Conservation (phyloP, 345 rosid genomes). For the Trapa bicornis region DNA sequence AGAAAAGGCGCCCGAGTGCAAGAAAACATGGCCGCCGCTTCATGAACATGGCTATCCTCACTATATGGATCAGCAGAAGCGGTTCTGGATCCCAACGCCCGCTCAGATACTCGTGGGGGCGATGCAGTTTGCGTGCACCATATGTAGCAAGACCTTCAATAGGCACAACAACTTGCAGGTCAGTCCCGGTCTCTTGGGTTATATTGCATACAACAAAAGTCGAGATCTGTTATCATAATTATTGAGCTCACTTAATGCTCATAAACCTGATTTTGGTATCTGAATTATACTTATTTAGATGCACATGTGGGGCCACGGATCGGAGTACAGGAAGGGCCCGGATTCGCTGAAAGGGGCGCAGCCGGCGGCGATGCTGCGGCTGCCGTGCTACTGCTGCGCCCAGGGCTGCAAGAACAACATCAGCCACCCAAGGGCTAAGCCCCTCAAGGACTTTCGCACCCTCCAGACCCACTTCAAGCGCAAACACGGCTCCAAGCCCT, state of each 20-base stretch:
- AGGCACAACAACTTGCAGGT: conserved; percentile 92
- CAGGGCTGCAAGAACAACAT: conserved; percentile 82
- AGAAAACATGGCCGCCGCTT: neutral
- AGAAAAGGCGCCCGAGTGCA: neutral
- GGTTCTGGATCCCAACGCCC: conserved; percentile 84
- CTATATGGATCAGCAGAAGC: conserved; percentile 21
- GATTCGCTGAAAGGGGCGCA: conserved; percentile 70
- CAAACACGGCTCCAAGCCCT: conserved; percentile 61
- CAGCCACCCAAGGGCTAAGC: conserved; percentile 72
- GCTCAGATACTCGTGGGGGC: conserved; percentile 77
- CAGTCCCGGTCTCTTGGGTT: conserved; percentile 1
- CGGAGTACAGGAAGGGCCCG: conserved; percentile 63
- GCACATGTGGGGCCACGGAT: conserved; percentile 94
- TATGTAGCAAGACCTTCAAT: conserved; percentile 72
- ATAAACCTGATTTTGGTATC: no score
- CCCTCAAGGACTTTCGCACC: conserved; percentile 63
- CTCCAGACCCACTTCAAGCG: conserved; percentile 79
- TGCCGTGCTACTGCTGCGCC: conserved; percentile 68
- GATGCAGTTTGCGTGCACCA: conserved; percentile 71
- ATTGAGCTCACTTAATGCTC: no score
- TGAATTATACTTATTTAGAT: neutral
- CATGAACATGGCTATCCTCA: conserved; percentile 11
- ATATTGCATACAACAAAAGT: no score
- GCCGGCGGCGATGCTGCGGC: conserved; percentile 70
- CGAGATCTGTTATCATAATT: no score